Conservation (phyloP, 2,329 filamentous ascomycete genomes). For the Bipolaris oryzae region DNA sequence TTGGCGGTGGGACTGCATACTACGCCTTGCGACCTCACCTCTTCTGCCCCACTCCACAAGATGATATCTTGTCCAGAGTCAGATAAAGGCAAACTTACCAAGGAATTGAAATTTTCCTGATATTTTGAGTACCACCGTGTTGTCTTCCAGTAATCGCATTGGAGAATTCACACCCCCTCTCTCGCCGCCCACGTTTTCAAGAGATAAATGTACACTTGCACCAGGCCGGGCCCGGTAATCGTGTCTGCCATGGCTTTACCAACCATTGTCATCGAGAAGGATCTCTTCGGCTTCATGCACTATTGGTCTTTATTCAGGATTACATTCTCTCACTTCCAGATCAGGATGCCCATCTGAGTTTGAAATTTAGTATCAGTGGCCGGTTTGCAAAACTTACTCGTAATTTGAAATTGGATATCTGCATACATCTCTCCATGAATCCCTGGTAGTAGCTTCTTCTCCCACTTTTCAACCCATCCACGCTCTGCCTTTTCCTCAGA, state of each 20-base stretch:
- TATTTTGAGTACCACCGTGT: not conserved
- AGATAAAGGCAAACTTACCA: not conserved
- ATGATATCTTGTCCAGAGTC: not conserved
- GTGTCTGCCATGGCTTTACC: no score
- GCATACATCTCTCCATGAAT: not conserved
- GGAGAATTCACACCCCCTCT: not conserved
- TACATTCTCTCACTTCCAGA: no score
- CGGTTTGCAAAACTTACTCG: no score
- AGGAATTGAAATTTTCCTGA: not conserved
- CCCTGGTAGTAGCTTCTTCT: not conserved
- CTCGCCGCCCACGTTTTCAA: no score
- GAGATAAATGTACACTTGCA: no score
- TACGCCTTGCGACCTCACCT: not conserved
- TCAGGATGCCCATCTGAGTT: no score
- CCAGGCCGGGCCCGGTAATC: no score
- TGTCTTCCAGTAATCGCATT: not conserved
- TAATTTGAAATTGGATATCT: no score
- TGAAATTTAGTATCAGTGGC: no score
- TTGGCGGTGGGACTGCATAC: constrained; percentile 14
- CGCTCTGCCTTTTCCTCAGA: not conserved
- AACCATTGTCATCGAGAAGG: no score
- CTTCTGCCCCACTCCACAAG: not conserved
- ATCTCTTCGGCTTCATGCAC: no score
- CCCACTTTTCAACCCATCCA: not conserved
- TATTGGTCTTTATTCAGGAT: no score